phyloP scores from a whole-genome alignment of 805 yeast genomes.

The Saturnispora galanensis region DNA sequence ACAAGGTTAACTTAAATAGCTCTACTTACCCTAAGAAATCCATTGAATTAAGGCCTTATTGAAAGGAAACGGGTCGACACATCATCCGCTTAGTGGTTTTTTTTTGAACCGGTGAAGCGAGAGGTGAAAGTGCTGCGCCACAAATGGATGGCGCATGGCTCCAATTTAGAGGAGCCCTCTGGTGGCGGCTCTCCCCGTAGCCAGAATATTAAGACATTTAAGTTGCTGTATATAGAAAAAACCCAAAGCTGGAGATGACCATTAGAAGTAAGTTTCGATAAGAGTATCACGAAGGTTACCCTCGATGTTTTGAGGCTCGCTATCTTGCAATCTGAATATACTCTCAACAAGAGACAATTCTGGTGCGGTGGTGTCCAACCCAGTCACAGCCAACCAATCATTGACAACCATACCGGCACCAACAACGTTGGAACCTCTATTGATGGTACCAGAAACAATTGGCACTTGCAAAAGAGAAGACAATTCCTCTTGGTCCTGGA shows the following conservation, averaged over 20 bases:
- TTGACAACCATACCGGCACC: constrained; percentile 99
- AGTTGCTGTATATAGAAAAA: constrained; percentile 3
- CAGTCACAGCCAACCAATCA: constrained; percentile 96
- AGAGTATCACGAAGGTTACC: constrained; percentile 84
- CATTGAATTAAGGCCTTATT: constrained; percentile 8
- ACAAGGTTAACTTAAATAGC: not conserved
- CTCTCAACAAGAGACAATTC: constrained; percentile 95
- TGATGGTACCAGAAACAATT: constrained; percentile 95
- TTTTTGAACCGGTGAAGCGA: too few species aligned
- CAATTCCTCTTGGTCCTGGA: constrained; percentile 97
- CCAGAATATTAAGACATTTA: constrained; percentile 2
- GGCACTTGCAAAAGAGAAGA: constrained; percentile 95
- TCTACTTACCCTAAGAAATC: constrained; percentile 18
- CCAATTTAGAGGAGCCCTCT: too few species aligned
- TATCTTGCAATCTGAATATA: constrained; percentile 88
- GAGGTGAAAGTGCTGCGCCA: too few species aligned
- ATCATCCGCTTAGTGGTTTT: too few species aligned
- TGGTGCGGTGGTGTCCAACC: constrained; percentile 97
- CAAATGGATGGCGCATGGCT: too few species aligned
- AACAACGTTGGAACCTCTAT: constrained; percentile 94
- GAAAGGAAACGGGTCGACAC: not conserved
- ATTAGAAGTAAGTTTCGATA: constrained; percentile 78
- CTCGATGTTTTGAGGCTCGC: constrained; percentile 77
- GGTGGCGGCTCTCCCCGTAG: too few species aligned
- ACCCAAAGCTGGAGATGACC: not conserved